Conservation (phyloP, 306 rosid species). For the Rosa rugosa region DNA sequence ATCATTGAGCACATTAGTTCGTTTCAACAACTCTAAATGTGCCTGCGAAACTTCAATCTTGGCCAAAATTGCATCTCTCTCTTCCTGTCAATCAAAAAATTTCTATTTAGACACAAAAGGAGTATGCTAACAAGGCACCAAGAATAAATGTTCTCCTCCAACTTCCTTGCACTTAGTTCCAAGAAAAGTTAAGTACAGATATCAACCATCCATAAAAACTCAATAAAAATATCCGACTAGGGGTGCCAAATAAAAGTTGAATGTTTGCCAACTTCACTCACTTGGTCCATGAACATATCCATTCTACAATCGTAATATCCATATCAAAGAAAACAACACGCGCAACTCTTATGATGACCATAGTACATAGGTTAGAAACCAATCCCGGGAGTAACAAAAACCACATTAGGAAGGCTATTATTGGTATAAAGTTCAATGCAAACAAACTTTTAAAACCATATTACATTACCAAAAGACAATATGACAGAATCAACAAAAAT, state of each 20-base stretch:
- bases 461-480: neutral
- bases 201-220: neutral
- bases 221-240: neutral
- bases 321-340: neutral
- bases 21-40: constrained; percentile 87
- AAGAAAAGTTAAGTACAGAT: neutral
- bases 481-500: neutral
- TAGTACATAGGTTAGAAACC: neutral
- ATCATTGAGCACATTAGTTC: constrained; percentile 89
- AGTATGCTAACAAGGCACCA: neutral
- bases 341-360: neutral
- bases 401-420: neutral
- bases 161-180: constrained; percentile 23
- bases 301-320: neutral
- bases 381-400: neutral
- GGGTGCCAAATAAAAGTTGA: neutral
- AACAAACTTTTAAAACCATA: neutral
- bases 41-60: constrained; percentile 98
- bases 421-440: neutral
- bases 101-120: constrained; percentile 12
- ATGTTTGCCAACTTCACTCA: neutral
- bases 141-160: constrained; percentile 15
- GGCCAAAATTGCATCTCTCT: constrained; percentile 90
- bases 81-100: constrained; percentile 67
- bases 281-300: neutral